phyloP scores from a whole-genome alignment of 495 filamentous ascomycete species.

The Pyronema domesticum region DNA sequence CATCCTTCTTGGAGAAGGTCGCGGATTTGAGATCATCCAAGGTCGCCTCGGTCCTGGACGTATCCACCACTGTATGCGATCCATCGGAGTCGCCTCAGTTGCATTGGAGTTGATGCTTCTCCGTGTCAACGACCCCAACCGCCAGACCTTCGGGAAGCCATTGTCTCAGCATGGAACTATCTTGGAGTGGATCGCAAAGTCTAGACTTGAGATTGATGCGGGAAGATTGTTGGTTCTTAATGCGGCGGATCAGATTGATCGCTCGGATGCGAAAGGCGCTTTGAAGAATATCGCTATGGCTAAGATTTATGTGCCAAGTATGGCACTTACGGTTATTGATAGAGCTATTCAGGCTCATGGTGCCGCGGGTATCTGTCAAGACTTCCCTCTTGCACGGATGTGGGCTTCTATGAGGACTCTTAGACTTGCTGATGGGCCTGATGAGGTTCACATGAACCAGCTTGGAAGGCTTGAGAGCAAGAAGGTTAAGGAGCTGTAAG shows the following conservation, averaged over 20 bases:
- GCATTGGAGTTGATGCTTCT: constrained; percentile 80
- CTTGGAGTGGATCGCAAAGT: constrained; percentile 81
- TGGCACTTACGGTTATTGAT: constrained; percentile 64
- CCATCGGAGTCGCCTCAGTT: constrained; percentile 67
- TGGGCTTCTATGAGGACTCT: constrained; percentile 73
- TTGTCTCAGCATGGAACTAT: constrained; percentile 75
- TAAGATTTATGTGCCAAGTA: constrained; percentile 66
- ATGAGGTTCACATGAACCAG: constrained; percentile 88
- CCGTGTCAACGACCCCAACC: constrained; percentile 71
- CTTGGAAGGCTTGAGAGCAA: constrained; percentile 73
- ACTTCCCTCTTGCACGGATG: constrained; percentile 73
- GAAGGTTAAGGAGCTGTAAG: constrained; percentile 38
- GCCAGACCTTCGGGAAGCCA: constrained; percentile 66
- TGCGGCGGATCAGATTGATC: constrained; percentile 77
- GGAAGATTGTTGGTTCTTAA: constrained; percentile 74
- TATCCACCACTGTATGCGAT: constrained; percentile 88
- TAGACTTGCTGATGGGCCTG: constrained; percentile 74
- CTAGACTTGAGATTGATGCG: constrained; percentile 76
- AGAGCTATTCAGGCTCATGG: constrained; percentile 75
- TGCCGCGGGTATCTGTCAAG: constrained; percentile 71
- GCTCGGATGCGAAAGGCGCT: constrained; percentile 58
- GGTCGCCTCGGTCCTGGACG: constrained; percentile 79
- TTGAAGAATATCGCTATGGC: constrained; percentile 74
- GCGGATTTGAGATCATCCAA: constrained; percentile 95
- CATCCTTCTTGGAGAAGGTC: constrained; percentile 72